A percentile compares a stretch with the other conserved stretches of the same genome.
These are phyloP conservation scores for Jatropha multifida DNA, from an alignment of 441 rosid genomes.

Conservation along the genomic window DNA sequence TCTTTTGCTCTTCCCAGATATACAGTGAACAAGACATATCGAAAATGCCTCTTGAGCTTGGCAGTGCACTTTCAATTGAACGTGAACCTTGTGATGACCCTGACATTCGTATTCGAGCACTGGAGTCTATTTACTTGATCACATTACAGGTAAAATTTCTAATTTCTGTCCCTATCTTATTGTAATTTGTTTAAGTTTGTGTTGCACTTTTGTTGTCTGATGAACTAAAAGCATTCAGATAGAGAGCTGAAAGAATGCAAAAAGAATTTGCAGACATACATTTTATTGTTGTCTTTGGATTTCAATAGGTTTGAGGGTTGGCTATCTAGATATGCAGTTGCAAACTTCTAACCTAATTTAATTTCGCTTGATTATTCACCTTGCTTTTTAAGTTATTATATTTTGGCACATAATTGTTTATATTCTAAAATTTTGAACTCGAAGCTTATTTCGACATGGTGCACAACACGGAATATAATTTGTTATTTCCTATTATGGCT, in stretches of 20 bases:
- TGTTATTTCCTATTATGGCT: neutral
- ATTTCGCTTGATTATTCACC: neutral
- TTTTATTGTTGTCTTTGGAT: neutral
- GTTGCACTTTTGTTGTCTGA: neutral
- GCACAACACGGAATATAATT: neutral
- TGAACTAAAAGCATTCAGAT: neutral
- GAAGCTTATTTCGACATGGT: neutral
- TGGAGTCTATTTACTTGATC: slow-evolving; percentile 86
- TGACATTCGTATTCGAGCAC: slow-evolving; percentile 72
- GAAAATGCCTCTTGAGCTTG: slow-evolving; percentile 90
- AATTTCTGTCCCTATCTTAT: slow-evolving; percentile 3
- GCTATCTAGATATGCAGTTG: neutral
- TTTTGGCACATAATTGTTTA: neutral
- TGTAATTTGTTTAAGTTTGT: no score
- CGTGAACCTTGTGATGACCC: slow-evolving; percentile 83
- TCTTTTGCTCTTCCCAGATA: slow-evolving; percentile 37
- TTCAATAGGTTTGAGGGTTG: neutral
- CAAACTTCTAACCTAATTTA: neutral
- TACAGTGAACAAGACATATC: slow-evolving; percentile 61
- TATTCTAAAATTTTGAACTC: neutral
- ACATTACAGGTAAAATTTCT: slow-evolving; percentile 51
- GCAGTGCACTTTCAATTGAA: slow-evolving; percentile 79
- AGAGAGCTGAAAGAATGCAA: neutral
- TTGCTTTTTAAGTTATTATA: neutral
- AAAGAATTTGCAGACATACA: neutral